Evolutionary conservation across 2,329 filamentous ascomycete species (phyloP), one percentile per base, ranked within the genome.

Genomic region (Didymella exigua): DNA sequence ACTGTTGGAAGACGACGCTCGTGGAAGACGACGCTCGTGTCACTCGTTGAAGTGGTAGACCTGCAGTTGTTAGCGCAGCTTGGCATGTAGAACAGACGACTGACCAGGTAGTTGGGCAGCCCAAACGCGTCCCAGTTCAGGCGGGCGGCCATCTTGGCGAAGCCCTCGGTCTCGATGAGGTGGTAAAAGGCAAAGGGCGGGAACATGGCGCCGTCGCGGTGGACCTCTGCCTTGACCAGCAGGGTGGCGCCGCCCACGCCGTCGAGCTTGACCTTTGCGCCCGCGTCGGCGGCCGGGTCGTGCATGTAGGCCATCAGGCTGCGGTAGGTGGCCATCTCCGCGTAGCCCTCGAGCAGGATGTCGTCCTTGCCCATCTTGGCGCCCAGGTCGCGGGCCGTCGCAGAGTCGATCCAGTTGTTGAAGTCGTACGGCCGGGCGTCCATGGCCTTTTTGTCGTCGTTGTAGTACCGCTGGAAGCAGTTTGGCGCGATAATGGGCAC

Each of bases 121-220:
- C 95, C 95, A 65, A 84, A 91, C 54, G 90, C 85, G 58, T 88
- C 83, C 87, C 92, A 97, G 43, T 92, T 92, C 70, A 99, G 76
- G 62, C 95, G 82, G 74, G 86, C 89, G 11, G 93, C 93, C 95
- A 99, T 99, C 78, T 93, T 96, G 16, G 95, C 93, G 70, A 99
- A 99, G 0, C 95, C 95, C 72, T 99, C 95, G 0, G 95, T 98
- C 81, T 99, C 95, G 58, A 99, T 96, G 57, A 99, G 82, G 76
- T 99, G 89, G 73, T 97, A 98, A 72, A 99, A 99, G 3, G 93
- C 78, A 73, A 99, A 99, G 0, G 95, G 86, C 16, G 95, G 95
- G 78, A 99, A 99, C 93, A 98, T 99, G 73, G 95, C 93, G 18
- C 95, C 95, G 70, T 99, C 95, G 23, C 95, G 86, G 74, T 99